phyloP scores from a whole-genome alignment of 2,329 filamentous ascomycete genomes.

The Aspergillus sp. region DNA sequence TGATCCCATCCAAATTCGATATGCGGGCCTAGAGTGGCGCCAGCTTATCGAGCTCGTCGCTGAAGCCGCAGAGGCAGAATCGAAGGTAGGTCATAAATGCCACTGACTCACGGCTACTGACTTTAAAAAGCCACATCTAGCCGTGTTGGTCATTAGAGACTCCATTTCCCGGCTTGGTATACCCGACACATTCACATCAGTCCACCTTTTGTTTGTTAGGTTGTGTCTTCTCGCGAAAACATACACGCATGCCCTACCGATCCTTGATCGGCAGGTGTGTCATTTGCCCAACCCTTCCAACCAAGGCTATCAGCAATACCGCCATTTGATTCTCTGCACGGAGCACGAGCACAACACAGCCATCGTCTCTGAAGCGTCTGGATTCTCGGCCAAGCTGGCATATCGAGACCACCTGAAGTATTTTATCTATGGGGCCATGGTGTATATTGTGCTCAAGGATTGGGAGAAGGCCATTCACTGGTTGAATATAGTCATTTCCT shows the following conservation, averaged over 20 bases:
- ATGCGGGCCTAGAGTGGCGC: conserved; percentile 42
- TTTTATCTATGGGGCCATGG: conserved; percentile 63
- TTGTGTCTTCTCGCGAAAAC: conserved; percentile 44
- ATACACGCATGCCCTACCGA: conserved; percentile 39
- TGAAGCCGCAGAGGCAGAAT: conserved; percentile 30
- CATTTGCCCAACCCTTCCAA: conserved; percentile 37
- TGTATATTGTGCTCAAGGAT: conserved; percentile 60
- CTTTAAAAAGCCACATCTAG: conserved; percentile 37
- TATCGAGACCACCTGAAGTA: conserved; percentile 59
- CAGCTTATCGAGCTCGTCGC: conserved; percentile 33
- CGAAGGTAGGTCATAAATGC: conserved; percentile 29
- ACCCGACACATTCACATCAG: conserved; percentile 44
- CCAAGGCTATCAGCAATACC: conserved; percentile 23
- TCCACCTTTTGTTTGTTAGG: conserved; percentile 41
- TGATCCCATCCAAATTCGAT: conserved; percentile 45
- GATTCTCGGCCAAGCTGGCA: conserved; percentile 41
- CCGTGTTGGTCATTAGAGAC: conserved; percentile 41
- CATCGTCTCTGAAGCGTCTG: conserved; percentile 38
- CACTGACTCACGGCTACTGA: conserved; percentile 5
- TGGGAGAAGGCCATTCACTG: conserved; percentile 65
- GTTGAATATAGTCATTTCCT: conserved; percentile 65
- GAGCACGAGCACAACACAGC: conserved; percentile 29
- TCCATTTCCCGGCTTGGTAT: conserved; percentile 47
- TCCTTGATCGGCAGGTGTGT: conserved; percentile 44
- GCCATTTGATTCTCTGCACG: conserved; percentile 29